phyloP scores from a whole-genome alignment of 805 yeast species.

The Candida manassasensis region DNA sequence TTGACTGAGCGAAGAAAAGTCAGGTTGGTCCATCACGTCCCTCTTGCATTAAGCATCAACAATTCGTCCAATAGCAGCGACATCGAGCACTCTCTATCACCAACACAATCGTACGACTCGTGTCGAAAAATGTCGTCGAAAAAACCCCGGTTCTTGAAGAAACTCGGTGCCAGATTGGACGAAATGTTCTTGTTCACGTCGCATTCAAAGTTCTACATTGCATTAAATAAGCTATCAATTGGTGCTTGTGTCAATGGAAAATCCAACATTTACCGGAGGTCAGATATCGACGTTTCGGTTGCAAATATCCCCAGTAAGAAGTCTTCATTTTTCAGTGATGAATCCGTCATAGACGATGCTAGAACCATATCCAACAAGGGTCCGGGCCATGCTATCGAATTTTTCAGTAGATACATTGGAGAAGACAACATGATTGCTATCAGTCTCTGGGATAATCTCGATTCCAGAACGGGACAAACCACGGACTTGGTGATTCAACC shows the following conservation, averaged over 20 bases:
- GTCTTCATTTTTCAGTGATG: conserved; percentile 29
- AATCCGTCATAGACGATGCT: conserved; percentile 27
- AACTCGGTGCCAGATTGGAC: conserved; percentile 64
- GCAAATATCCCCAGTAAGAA: conserved; percentile 22
- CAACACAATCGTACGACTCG: conserved; percentile 10
- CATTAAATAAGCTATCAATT: conserved; percentile 64
- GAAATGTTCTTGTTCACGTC: conserved; percentile 82
- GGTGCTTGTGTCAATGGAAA: conserved; percentile 94
- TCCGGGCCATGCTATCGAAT: conserved; percentile 51
- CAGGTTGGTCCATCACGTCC: conserved; percentile 76
- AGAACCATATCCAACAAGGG: conserved; percentile 22
- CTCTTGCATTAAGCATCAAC: conserved; percentile 50
- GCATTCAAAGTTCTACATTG: conserved; percentile 79
- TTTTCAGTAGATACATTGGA: conserved; percentile 78
- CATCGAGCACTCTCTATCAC: conserved; percentile 18
- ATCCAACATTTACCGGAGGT: conserved; percentile 68
- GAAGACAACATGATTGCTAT: conserved; percentile 93
- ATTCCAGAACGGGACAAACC: conserved; percentile 70
- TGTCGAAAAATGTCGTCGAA: background rate
- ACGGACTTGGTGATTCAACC: conserved; percentile 82
- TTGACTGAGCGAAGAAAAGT: conserved; percentile 37
- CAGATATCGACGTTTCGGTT: conserved; percentile 60
- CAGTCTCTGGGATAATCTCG: conserved; percentile 67
- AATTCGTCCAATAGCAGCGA: conserved; percentile 18
- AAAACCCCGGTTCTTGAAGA: conserved; percentile 16